Percentiles rank a stretch among this genome's conserved stretches.
These are phyloP conservation scores for Penicillium fuscoglaucum DNA, from an alignment of 2,329 filamentous ascomycete genomes.

Conservation along the genomic window DNA sequence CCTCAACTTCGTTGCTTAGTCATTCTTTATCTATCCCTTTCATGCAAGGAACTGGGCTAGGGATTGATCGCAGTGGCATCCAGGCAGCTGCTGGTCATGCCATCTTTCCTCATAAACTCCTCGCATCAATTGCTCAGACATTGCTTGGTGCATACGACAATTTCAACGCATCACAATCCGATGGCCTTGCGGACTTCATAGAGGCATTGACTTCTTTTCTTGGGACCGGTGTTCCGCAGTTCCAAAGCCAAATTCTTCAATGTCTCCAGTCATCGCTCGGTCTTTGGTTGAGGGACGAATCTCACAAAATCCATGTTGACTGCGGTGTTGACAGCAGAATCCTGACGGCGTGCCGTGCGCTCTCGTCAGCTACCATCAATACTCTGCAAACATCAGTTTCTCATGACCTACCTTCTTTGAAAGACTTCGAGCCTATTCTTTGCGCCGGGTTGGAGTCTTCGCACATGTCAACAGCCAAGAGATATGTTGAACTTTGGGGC, in stretches of 20 bases:
- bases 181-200: constrained; percentile 52
- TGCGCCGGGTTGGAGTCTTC: constrained; percentile 55
- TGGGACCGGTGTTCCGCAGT: constrained; percentile 49
- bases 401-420: constrained; percentile 42
- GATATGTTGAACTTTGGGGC: constrained; percentile 67
- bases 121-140: constrained; percentile 57
- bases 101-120: constrained; percentile 55
- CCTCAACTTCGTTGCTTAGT: constrained; percentile 34
- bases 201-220: constrained; percentile 57
- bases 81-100: not conserved
- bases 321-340: constrained; percentile 33
- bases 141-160: constrained; percentile 58
- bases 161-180: constrained; percentile 42
- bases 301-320: constrained; percentile 29
- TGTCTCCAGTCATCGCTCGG: constrained; percentile 55
- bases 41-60: constrained; percentile 14
- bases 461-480: constrained; percentile 52
- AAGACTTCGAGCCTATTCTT: constrained; percentile 54
- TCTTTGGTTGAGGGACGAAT: constrained; percentile 38
- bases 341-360: constrained; percentile 36
- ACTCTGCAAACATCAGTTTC: constrained; percentile 32
- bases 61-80: constrained; percentile 5
- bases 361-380: constrained; percentile 35
- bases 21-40: constrained; percentile 40
- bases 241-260: constrained; percentile 58